Evolutionary conservation across 140 eudicot species (phyloP).

Genomic region (Artemisia princeps): DNA sequence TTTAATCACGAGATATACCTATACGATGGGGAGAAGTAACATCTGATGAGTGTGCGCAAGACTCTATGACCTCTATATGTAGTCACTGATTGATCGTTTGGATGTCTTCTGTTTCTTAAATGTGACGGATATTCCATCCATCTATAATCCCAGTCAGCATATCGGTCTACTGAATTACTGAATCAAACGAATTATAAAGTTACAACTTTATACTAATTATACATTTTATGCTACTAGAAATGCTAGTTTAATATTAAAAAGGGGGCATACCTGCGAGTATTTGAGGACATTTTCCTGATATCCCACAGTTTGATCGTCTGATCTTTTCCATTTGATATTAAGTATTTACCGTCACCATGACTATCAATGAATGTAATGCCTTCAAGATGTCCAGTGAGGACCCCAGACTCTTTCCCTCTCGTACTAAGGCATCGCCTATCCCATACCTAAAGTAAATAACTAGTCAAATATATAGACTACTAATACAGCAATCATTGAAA

Average conservation of each 20-base stretch:
- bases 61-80: conserved; percentile 90
- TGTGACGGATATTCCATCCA: conserved; percentile 87
- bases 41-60: conserved; percentile 76
- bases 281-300: conserved; percentile 85
- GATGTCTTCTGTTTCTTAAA: conserved; percentile 45
- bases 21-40: conserved; percentile 71
- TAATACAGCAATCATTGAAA: no score
- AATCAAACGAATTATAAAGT: conserved; percentile 14
- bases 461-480: not conserved
- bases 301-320: conserved; percentile 92
- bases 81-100: conserved; percentile 59
- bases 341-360: conserved; percentile 85
- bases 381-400: conserved; percentile 77
- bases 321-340: conserved; percentile 93
- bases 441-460: conserved; percentile 62
- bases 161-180: conserved; percentile 35
- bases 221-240: not conserved
- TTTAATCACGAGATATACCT: conserved; percentile 38
- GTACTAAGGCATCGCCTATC: conserved; percentile 81
- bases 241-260: not conserved
- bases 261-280: conserved; percentile 39
- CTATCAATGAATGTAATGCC: conserved; percentile 85
- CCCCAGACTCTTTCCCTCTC: conserved; percentile 63
- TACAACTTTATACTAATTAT: not conserved
- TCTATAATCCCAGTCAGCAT: conserved; percentile 79